Conservation (phyloP, 495 filamentous ascomycete species). For the Penicillium odoratum region DNA sequence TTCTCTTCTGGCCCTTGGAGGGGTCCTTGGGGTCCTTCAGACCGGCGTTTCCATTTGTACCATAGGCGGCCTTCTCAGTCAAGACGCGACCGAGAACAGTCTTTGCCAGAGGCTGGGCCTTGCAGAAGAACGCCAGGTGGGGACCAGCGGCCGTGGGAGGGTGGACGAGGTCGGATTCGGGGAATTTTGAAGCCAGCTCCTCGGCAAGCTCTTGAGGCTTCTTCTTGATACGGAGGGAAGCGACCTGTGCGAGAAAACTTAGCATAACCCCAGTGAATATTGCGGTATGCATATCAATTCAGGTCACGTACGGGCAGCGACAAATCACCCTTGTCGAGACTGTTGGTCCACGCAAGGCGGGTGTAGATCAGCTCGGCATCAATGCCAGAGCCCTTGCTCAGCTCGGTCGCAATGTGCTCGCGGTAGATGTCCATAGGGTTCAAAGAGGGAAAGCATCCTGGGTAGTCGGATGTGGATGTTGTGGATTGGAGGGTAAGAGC, state of each 20-base stretch:
- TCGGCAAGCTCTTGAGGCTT: conserved; percentile 71
- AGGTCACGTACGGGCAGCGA: conserved; percentile 60
- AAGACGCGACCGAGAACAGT: conserved; percentile 66
- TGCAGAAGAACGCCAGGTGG: conserved; percentile 84
- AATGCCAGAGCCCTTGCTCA: conserved; percentile 72
- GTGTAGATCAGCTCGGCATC: conserved; percentile 75
- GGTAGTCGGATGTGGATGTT: conserved; percentile 38
- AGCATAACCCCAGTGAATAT: neutral
- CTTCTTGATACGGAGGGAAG: conserved; percentile 77
- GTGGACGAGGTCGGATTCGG: conserved; percentile 71
- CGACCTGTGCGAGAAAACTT: conserved; percentile 40
- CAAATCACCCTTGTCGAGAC: conserved; percentile 88
- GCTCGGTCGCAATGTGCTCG: conserved; percentile 71
- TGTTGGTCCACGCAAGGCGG: conserved; percentile 76
- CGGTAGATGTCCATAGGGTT: conserved; percentile 92
- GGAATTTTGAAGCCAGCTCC: conserved; percentile 76
- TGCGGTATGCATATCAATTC: neutral
- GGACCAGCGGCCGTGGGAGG: conserved; percentile 62
- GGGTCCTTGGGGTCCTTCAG: conserved; percentile 67
- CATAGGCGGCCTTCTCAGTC: conserved; percentile 60
- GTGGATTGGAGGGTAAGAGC: conserved; percentile 43
- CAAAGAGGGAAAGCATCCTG: conserved; percentile 58
- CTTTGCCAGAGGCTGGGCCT: conserved; percentile 55
- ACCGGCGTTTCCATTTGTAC: conserved; percentile 64
- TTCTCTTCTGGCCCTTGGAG: conserved; percentile 68